These are phyloP conservation scores for Clonostachys chloroleuca DNA, from an alignment of 2,329 filamentous ascomycete genomes.

Conservation along the genomic window DNA sequence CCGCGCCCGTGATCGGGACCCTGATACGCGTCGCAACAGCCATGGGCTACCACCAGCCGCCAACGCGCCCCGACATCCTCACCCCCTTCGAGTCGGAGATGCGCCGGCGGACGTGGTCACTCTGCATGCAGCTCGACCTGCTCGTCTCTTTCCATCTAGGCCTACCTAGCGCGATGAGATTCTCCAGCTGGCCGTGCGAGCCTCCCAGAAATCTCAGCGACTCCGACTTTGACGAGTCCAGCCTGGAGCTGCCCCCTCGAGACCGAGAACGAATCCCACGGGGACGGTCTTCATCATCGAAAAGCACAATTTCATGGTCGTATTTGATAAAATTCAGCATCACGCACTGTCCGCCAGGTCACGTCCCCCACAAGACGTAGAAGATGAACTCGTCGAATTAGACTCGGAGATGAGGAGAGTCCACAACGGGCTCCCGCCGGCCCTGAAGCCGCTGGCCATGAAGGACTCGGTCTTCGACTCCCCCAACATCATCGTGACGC, in stretches of 20 bases:
- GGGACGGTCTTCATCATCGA: slow-evolving; percentile 34
- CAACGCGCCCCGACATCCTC: slow-evolving; percentile 22
- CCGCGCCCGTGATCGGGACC: slow-evolving; percentile 43
- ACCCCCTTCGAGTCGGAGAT: slow-evolving; percentile 46
- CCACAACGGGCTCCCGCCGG: slow-evolving; percentile 24
- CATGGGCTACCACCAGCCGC: slow-evolving; percentile 42
- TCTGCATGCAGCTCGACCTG: slow-evolving; percentile 41
- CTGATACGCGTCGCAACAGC: slow-evolving; percentile 42
- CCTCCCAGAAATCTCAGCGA: slow-evolving; percentile 43
- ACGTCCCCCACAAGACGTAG: slow-evolving; percentile 18
- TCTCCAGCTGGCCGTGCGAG: slow-evolving; percentile 29
- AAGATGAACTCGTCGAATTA: slow-evolving; percentile 20
- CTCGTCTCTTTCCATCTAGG: slow-evolving; percentile 46
- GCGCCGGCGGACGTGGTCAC: slow-evolving; percentile 42
- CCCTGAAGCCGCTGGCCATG: slow-evolving; percentile 33
- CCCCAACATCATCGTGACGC: slow-evolving; percentile 31
- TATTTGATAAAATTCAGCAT: slow-evolving; percentile 36
- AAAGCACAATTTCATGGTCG: slow-evolving; percentile 35
- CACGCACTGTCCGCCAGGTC: slow-evolving; percentile 28
- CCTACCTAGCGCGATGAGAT: slow-evolving; percentile 23
- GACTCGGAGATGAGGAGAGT: slow-evolving; percentile 32
- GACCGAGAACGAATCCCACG: slow-evolving; percentile 35
- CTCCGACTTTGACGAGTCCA: slow-evolving; percentile 44
- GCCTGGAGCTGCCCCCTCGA: slow-evolving; percentile 28
- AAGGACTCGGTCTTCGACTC: slow-evolving; percentile 31